Base-by-base conservation (phyloP, 176 grass and related monocot species). In the Ananas comosus region DNA sequence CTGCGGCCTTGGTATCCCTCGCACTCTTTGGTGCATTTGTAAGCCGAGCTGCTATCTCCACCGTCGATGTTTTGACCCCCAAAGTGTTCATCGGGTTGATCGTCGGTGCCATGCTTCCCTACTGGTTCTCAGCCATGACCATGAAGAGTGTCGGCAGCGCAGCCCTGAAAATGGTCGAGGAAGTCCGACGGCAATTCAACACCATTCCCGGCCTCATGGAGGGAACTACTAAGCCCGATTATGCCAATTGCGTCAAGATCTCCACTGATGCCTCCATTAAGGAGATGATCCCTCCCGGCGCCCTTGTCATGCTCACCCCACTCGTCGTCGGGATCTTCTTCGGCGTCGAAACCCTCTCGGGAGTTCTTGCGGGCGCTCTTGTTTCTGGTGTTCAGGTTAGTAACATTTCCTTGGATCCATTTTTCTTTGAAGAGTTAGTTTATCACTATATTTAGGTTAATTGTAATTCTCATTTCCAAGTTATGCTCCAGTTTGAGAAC, bases 101-200 rank as follows among this genome's bases (percentile, higher is more conserved):
- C 56, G 91, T 96, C 73, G 91, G 91, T 2, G 33, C 33, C 33
- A 42, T 42, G 33, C 33, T 42, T 42, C 33, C 33, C 33, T 42
- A 42, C 33, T 42, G 91, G 91, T 96, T 96, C 80, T 96, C 91
- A 8, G 91, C 91, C 1, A 96, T 96, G 91, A 96, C 91, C 27
- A 96, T 96, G 91, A 96, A 96, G 80, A 96, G 91, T 71, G 87
- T 96, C 51, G 91, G 91, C 12, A 91, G 87, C 16, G 91, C 91
- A 59, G 91, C 91, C 0, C 88, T 96, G 61, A 83, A 96, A 70
- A 96, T 96, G 91, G 91, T 96, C 22, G 91, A 96, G 79, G 91
- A 96, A 77, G 91, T 96, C 18, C 83, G 91, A 21, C 70, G 91
- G 71, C 91, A 96, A 72, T 96, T 96, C 83, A 82, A 96, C 65